phyloP scores from a whole-genome alignment of 2,329 filamentous ascomycete genomes.

The Thielaviopsis euricoi region DNA sequence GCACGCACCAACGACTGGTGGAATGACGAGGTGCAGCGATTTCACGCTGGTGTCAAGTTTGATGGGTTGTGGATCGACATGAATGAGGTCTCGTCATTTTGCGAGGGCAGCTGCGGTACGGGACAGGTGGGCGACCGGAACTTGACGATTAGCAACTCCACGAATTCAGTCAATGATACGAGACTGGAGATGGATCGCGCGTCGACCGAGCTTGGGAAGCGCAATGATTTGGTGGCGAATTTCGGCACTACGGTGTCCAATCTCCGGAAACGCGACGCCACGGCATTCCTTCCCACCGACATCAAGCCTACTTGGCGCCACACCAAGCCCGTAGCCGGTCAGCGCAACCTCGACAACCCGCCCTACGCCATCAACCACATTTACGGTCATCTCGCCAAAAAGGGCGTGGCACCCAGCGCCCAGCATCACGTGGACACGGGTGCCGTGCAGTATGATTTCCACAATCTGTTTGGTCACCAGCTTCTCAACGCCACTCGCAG shows the following conservation, averaged over 20 bases:
- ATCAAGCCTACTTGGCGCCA: conserved; percentile 10
- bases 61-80: conserved; percentile 42
- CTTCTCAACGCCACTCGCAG: conserved; percentile 64
- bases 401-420: conserved; percentile 41
- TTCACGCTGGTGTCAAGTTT: conserved; percentile 34
- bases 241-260: not conserved
- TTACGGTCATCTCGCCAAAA: conserved; percentile 39
- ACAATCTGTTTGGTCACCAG: conserved; percentile 63
- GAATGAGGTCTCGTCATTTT: conserved; percentile 47
- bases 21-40: conserved; percentile 41
- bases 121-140: conserved; percentile 40
- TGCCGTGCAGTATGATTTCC: conserved; percentile 61
- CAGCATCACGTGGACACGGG: conserved; percentile 50
- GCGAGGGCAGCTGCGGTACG: conserved; percentile 55
- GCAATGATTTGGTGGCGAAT: not conserved
- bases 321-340: conserved; percentile 44
- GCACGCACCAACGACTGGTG: conserved; percentile 52
- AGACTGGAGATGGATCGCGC: not conserved
- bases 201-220: not conserved
- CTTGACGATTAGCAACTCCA: conserved; percentile 16
- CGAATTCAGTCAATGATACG: conserved; percentile 6
- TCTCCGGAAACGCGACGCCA: not conserved
- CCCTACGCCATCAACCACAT: conserved; percentile 64
- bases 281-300: conserved; percentile 2
- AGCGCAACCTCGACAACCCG: conserved; percentile 53